Percentiles rank a stretch among this genome's conserved stretches.
Conservation (phyloP, 2,329 filamentous ascomycete species). For the Ustulina deusta region DNA sequence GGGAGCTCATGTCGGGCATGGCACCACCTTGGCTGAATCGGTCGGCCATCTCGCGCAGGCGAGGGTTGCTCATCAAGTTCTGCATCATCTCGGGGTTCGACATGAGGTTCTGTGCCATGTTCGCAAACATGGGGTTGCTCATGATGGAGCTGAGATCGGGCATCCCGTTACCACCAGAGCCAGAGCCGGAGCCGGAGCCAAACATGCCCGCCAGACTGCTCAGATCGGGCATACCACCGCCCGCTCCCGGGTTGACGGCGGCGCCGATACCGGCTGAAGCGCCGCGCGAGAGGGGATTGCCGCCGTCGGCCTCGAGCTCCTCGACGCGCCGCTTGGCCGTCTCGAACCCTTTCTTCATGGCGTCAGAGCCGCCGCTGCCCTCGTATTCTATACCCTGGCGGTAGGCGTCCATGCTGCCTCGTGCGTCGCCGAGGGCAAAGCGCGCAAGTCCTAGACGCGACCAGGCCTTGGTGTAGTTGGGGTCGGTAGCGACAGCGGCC, state of each 20-base stretch:
- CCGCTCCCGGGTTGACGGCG: conserved; percentile 60
- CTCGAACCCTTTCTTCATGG: conserved; percentile 97
- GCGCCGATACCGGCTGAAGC: conserved; percentile 50
- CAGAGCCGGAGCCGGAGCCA: conserved; percentile 65
- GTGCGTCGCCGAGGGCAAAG: conserved; percentile 90
- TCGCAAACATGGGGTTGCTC: conserved; percentile 98
- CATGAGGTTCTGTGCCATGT: conserved; percentile 98
- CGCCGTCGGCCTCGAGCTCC: conserved; percentile 73
- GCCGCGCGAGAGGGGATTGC: conserved; percentile 58
- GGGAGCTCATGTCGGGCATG: conserved; percentile 84
- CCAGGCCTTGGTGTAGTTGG: conserved; percentile 97
- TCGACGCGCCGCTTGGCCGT: conserved; percentile 90
- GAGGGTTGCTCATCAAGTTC: conserved; percentile 94
- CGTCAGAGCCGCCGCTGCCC: conserved; percentile 92
- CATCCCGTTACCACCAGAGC: conserved; percentile 78
- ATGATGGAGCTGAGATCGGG: conserved; percentile 89
- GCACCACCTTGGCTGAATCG: conserved; percentile 81
- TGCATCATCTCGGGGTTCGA: conserved; percentile 92
- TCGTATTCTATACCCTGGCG: conserved; percentile 92
- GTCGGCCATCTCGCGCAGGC: conserved; percentile 86
- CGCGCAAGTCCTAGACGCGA: conserved; percentile 89
- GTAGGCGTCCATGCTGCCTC: conserved; percentile 95
- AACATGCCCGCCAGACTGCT: conserved; percentile 78
- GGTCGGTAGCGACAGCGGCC: conserved; percentile 87
- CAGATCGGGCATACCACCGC: conserved; percentile 76